phyloP scores from a whole-genome alignment of 179 eudicot species.

The Drosera spatulata region DNA sequence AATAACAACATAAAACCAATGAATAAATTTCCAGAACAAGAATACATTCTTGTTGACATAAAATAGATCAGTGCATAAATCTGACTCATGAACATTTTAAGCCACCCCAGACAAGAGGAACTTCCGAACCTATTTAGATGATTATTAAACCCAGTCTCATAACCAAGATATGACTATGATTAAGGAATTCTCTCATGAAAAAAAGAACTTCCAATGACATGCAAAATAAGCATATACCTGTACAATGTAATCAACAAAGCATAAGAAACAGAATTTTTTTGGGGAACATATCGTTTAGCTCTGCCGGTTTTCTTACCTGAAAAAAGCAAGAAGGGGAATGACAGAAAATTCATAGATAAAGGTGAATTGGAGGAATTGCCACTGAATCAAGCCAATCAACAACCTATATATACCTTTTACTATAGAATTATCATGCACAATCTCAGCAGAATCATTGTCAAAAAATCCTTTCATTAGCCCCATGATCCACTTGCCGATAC shows the following conservation, averaged over 20 bases:
- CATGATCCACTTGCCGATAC: constrained; percentile 82
- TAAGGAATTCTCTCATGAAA: neutral
- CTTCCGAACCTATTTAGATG: too few relatives aligned
- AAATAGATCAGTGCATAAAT: too few relatives aligned
- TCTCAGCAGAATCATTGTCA: constrained; percentile 22
- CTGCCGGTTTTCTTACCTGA: constrained; percentile 51
- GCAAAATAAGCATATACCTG: constrained; percentile 29
- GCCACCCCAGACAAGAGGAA: too few relatives aligned
- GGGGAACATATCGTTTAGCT: constrained; percentile 57
- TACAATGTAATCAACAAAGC: constrained; percentile 71
- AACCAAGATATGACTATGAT: too few relatives aligned
- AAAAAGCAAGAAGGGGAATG: constrained; percentile 6
- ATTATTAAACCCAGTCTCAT: too few relatives aligned
- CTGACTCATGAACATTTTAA: too few relatives aligned
- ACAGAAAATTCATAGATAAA: neutral
- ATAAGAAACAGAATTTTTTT: constrained; percentile 86
- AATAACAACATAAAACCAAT: constrained; percentile 4
- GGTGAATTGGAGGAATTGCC: neutral
- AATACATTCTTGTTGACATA: too few relatives aligned
- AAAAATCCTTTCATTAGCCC: constrained; percentile 66
- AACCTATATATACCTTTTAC: constrained; percentile 27
- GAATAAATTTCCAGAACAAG: neutral
- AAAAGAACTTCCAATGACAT: neutral
- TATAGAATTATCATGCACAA: constrained; percentile 29
- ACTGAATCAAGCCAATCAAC: neutral